phyloP scores from a whole-genome alignment of 1,139 yeast genomes.

The Tardiomyces blankii region DNA sequence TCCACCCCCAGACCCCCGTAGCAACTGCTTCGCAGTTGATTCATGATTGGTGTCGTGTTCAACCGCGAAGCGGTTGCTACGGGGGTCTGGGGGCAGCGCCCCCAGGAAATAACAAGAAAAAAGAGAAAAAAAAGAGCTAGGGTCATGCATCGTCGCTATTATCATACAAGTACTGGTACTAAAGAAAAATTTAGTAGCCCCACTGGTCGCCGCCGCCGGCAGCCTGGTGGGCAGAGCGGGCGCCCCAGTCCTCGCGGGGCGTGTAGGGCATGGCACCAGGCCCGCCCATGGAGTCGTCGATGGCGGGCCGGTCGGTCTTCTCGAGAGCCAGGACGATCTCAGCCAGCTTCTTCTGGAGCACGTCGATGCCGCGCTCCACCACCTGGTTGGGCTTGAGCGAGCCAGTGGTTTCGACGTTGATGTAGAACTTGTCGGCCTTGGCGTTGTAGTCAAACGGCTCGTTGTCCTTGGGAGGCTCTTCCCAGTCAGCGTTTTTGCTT shows the following conservation, averaged over 20 bases:
- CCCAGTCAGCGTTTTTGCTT: slow-evolving; percentile 84
- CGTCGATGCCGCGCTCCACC: slow-evolving; percentile 69
- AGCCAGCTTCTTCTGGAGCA: slow-evolving; percentile 83
- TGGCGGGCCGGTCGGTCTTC: slow-evolving; percentile 15
- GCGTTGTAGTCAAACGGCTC: slow-evolving; percentile 83
- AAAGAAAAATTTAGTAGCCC: not conserved
- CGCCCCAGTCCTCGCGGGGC: slow-evolving; percentile 1
- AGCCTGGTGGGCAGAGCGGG: not conserved
- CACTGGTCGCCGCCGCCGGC: not conserved
- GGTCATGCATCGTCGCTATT: not conserved
- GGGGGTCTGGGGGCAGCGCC: too few relatives aligned
- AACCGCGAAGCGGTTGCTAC: too few relatives aligned
- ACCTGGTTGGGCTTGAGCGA: slow-evolving; percentile 83
- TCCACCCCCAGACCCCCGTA: too few relatives aligned
- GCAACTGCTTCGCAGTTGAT: too few relatives aligned
- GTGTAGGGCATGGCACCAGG: not conserved
- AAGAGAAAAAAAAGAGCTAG: too few relatives aligned
- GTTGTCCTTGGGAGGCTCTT: slow-evolving; percentile 86
- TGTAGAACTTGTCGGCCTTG: slow-evolving; percentile 66
- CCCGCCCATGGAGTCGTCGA: not conserved
- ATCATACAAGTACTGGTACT: not conserved
- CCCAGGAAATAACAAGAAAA: too few relatives aligned
- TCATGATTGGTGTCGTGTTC: too few relatives aligned
- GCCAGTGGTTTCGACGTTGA: slow-evolving; percentile 90
- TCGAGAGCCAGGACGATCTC: slow-evolving; percentile 76